phyloP scores from a whole-genome alignment of 345 rosid species.

The Populus tremula region DNA sequence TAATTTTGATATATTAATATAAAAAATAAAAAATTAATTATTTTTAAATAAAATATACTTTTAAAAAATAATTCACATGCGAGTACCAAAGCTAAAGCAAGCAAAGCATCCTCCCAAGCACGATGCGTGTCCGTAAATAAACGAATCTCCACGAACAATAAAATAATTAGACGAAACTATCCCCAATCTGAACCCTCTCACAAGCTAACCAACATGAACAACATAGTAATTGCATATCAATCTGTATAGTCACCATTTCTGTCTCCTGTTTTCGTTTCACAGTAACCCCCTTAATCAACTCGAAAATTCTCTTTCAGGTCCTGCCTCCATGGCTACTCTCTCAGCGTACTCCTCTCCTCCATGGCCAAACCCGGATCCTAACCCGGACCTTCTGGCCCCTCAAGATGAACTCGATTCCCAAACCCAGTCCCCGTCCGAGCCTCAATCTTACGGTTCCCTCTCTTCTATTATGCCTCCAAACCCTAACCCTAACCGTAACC shows the following conservation, averaged over 20 bases:
- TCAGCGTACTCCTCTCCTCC: slow-evolving; percentile 56
- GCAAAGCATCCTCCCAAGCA: not conserved
- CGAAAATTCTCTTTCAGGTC: not conserved
- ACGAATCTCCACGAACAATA: not conserved
- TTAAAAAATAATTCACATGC: too few relatives aligned
- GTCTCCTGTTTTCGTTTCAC: not conserved
- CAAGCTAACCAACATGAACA: not conserved
- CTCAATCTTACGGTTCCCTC: slow-evolving; percentile 50
- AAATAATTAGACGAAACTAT: not conserved
- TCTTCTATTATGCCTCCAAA: slow-evolving; percentile 39
- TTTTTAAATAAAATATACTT: too few relatives aligned
- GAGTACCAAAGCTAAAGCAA: slow-evolving; percentile 2
- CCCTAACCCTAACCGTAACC: slow-evolving; percentile 16
- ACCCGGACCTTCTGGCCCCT: slow-evolving; percentile 12
- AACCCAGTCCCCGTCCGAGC: slow-evolving; percentile 28
- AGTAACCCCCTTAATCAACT: not conserved
- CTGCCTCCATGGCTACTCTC: slow-evolving; percentile 65
- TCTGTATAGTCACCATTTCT: not conserved
- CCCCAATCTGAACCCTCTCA: not conserved
- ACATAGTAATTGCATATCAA: not conserved
- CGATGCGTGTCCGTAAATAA: not conserved
- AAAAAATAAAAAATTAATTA: too few relatives aligned
- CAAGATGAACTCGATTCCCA: slow-evolving; percentile 19
- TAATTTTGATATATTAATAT: too few relatives aligned
- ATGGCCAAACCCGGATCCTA: slow-evolving; percentile 46